Base-by-base conservation (phyloP, 768 basidiomycete species). In the Cystobasidium onofrii region DNA sequence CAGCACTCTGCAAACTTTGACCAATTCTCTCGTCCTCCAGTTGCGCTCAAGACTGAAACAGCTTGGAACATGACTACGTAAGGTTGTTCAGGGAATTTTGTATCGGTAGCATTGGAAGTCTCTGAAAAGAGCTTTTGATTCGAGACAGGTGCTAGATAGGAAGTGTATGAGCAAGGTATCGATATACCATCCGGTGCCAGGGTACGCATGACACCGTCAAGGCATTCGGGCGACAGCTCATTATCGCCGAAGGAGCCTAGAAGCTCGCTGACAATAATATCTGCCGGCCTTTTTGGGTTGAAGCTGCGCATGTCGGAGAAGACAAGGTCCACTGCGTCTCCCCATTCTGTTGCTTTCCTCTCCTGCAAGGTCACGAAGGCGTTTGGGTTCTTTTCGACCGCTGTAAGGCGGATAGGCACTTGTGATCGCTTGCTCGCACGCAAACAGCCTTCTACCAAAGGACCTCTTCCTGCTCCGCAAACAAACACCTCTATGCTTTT, bases 51-150 rank as follows among this genome's bases (percentile, higher is more conserved):
- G 73, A 93, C 85, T 76, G 92, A 94, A 75, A 92, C 90, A 10
- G 92, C 90, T 79, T 91, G 89, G 81, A 99, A 92, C 94, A 98
- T 95, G 75, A 98, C 96, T 20, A 99, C 96, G 78, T 98, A 98
- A 0, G 96, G 95, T 36, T 93, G 97, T 82, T 99, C 96, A 73
- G 90, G 80, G 29, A 87, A 86, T 80, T 90, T 91, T 39, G 86
- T 82, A 50, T 83, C 81, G 41, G 69, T 70, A 20, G 77, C 50
- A 54, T 78, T 86, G 89, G 65, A 83, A 80, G 70, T 85, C 83
- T 72, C 86, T 25, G 80, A 84, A 82, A 89, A 90, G 13, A 99
- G 84, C 80, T 94, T 97, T 1, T 92, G 90, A 1, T 94, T 96
- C 2, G 94, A 92, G 70, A 99, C 82, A 0, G 96, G 96, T 0